These are phyloP conservation scores for Blastobotrys illinoisensis DNA, from an alignment of 1,139 yeast genomes.

Conservation along the genomic window DNA sequence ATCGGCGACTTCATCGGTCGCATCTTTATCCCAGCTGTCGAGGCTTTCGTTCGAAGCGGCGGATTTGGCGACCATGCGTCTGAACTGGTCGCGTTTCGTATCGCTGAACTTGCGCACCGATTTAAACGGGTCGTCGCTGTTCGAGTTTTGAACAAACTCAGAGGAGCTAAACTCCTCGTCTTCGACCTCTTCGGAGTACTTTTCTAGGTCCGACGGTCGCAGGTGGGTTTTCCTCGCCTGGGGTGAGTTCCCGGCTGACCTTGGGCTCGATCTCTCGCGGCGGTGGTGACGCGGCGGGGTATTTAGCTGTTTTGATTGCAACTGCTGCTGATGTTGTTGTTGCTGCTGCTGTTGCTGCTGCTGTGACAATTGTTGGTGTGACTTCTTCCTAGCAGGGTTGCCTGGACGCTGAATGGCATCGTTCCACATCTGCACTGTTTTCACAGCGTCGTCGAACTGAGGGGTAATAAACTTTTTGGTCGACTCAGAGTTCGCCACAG, in stretches of 20 bases:
- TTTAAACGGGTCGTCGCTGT: constrained; percentile 13
- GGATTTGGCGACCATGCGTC: constrained; percentile 8
- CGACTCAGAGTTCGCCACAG: constrained; percentile 6
- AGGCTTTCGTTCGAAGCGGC: constrained; percentile 1
- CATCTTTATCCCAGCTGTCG: constrained; percentile 22
- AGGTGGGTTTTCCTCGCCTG: neutral
- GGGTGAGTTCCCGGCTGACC: neutral
- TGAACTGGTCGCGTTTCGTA: constrained; percentile 18
- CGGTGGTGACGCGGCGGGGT: neutral
- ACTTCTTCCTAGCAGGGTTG: constrained; percentile 3
- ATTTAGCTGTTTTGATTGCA: neutral
- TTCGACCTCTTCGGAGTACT: constrained; percentile 10
- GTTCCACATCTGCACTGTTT: constrained; percentile 31
- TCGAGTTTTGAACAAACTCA: neutral
- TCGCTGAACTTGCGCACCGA: constrained; percentile 16
- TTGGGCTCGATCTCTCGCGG: neutral
- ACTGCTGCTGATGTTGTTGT: neutral
- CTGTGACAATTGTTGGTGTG: neutral
- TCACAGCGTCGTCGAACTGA: constrained; percentile 29
- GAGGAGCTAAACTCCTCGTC: neutral
- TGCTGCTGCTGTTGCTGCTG: neutral
- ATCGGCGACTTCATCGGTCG: constrained; percentile 13
- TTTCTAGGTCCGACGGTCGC: constrained; percentile 5
- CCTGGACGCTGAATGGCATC: constrained; percentile 15
- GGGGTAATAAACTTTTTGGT: constrained; percentile 12